These are phyloP conservation scores for Boletus hoseneyae DNA, from an alignment of 1,284 basidiomycete genomes.

Conservation along the genomic window DNA sequence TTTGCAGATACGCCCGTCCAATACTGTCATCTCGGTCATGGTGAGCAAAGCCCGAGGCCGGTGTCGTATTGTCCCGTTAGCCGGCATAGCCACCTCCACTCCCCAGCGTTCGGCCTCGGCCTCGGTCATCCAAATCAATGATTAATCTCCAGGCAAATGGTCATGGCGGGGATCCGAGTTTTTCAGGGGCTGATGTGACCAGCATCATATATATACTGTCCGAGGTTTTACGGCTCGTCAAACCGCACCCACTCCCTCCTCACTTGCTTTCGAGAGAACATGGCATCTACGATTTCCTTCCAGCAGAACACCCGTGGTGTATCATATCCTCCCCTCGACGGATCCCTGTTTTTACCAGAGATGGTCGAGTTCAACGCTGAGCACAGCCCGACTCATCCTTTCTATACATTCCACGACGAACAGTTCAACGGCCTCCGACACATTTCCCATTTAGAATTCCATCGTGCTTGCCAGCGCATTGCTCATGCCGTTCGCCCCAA, in stretches of 20 bases:
- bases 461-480: slow-evolving; percentile 29
- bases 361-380: slow-evolving; percentile 24
- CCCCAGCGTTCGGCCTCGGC: too few relatives aligned
- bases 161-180: too few relatives aligned
- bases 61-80: too few relatives aligned
- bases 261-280: background rate
- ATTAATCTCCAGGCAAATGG: too few relatives aligned
- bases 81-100: too few relatives aligned
- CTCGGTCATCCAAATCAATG: too few relatives aligned
- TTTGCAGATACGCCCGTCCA: too few relatives aligned
- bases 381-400: slow-evolving; percentile 15
- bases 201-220: background rate
- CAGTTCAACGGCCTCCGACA: slow-evolving; percentile 3
- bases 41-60: too few relatives aligned
- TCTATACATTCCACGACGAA: slow-evolving; percentile 23
- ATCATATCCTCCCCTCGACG: slow-evolving; percentile 23
- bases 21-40: too few relatives aligned
- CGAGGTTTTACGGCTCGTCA: background rate
- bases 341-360: slow-evolving; percentile 24
- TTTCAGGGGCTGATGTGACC: too few relatives aligned
- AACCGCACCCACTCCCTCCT: background rate
- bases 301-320: background rate
- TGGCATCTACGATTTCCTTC: background rate
- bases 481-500: slow-evolving; percentile 28
- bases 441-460: slow-evolving; percentile 32